Evolutionary conservation across 192 early-diverging fungal species (phyloP), one percentile per base, ranked within the genome.

Genomic region (Coemansia sp.): DNA sequence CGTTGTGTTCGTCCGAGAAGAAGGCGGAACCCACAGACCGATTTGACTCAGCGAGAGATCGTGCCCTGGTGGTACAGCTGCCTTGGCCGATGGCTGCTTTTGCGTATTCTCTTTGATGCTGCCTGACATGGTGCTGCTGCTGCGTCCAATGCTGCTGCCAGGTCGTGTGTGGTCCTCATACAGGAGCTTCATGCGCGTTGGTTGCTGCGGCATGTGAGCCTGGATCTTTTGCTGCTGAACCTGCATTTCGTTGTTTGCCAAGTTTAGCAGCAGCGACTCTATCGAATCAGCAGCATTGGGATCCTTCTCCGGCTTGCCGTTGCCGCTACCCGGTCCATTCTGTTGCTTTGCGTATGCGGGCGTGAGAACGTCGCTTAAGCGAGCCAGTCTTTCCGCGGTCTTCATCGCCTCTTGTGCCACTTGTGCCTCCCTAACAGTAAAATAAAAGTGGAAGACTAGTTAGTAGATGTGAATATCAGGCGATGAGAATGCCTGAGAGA

Each of bases 241-340:
- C 15, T 83, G 75, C 75, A 78, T 74, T 45, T 83, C 81, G 64
- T 83, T 83, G 64, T 83, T 74, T 18, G 81, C 81, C 62, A 83
- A 37, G 20, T 77, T 77, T 18, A 83, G 61, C 40, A 83, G 58
- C 34, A 83, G 60, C 18, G 81, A 78, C 43, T 83, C 81, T 45
- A 83, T 75, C 27, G 76, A 83, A 44, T 78, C 73, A 5, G 60
- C 59, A 24, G 73, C 67, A 55, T 71, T 64, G 59, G 50, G 20
- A 22, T 63, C 43, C 11, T 47, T 45, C 9, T 15, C 45, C 15
- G 47, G 32, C 18, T 29, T 24, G 18, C 55, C 58, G 45, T 61
- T 68, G 29, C 24, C 13, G 32, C 44, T 53, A 24, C 60, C 50
- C 0, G 29, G 41, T n/a, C 30, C 40, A 47, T 39, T 43, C 9